Evolutionary conservation across 129 eudicot species (phyloP), one percentile per base, ranked within the genome.

Genomic region (Logfia minima): DNA sequence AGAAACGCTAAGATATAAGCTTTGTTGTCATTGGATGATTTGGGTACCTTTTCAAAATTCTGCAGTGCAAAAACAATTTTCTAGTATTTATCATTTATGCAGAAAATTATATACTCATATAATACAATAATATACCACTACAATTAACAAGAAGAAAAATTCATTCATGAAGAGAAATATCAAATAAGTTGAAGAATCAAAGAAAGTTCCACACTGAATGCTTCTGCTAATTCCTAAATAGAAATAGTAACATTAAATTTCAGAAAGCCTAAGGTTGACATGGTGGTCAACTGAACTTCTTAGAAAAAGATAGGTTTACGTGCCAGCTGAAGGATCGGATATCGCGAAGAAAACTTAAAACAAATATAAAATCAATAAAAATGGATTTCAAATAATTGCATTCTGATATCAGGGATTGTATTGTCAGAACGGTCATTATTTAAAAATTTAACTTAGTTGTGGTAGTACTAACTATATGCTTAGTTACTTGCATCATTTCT

Each of bases 1-100:
- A 94, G 65, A 94, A 94, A 77, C 87, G 85, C 78, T 87, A 91
- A 16, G 97, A 84, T 77, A 89, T 52, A 16, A 70, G 93, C 29
- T 83, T 79, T 84, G 79, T 80, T 75, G 81, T 85, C 72, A 32
- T 13, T 22, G 87, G 86, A 82, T 91, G 80, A 81, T 83, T 48
- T 21, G 78, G 87, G 71, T 84, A 78, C 77, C 74, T 94, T 58
- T 62, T 81, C 90, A 94, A 69, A 84, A 94, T 81, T 86, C 98
- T 94, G 77, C 81, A 73, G 75, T 45, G 74, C 72, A 71, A 34
- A 71, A 61, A 61, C n/a, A 83, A 17, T 71, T 66, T 23, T 65
- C 10, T 37, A 9, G n/a, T 74, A 61, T 56, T 24, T 18, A 73
- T 4, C 5, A 69, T 19, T 26, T 11, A 74, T 59, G 28, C 67